phyloP scores from a whole-genome alignment of 495 filamentous ascomycete species.

The Aspergillus homomorphus region DNA sequence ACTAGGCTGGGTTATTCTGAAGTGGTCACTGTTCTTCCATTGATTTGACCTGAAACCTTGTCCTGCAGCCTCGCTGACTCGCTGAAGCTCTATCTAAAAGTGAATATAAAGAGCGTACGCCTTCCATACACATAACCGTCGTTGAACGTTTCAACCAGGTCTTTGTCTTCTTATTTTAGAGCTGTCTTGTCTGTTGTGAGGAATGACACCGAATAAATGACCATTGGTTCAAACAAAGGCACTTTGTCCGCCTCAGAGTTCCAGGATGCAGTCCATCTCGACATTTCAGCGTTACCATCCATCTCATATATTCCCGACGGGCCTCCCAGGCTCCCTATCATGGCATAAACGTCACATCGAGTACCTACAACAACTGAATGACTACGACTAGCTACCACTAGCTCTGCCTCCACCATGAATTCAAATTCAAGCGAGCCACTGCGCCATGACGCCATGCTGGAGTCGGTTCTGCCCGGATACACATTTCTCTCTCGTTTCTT shows the following conservation, averaged over 20 bases:
- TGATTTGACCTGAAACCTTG: not conserved
- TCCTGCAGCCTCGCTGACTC: not conserved
- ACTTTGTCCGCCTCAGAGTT: not conserved
- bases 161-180: too few species aligned
- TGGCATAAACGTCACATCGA: not conserved
- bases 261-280: not conserved
- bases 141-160: not conserved
- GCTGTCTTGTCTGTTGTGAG: too few species aligned
- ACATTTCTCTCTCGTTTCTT: constrained; percentile 58
- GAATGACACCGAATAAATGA: too few species aligned
- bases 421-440: constrained; percentile 12
- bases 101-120: not conserved
- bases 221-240: not conserved
- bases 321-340: not conserved
- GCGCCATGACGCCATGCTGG: constrained; percentile 50
- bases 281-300: not conserved
- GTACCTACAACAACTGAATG: not conserved
- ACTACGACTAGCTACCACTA: not conserved
- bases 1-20: too few species aligned
- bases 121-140: not conserved
- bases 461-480: constrained; percentile 73
- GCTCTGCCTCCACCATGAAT: constrained; percentile 12
- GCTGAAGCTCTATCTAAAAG: not conserved
- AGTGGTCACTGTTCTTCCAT: too few species aligned
- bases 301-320: not conserved